Evolutionary conservation across 2,329 filamentous ascomycete species (phyloP), one percentile per base, ranked within the genome.

Genomic region (Sarocladium kiliense): DNA sequence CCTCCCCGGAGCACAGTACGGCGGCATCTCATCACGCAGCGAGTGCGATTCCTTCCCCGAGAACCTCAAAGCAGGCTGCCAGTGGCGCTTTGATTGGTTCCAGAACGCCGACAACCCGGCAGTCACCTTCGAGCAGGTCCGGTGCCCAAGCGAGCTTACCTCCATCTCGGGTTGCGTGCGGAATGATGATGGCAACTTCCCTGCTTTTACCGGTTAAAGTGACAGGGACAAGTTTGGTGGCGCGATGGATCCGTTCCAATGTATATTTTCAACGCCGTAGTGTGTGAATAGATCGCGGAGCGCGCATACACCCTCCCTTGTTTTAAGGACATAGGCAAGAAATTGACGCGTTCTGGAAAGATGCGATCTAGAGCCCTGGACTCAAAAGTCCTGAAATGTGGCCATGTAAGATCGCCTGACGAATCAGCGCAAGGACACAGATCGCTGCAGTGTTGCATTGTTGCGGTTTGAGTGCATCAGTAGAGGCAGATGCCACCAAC

Each of bases 41-140:
- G 74, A 79, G 30, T 86, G 82, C 68, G 70, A 74, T 57, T 63
- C 66, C 53, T 79, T 83, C 68, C 82, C 82, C 0, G 68, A 64
- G 36, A 69, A 73, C 36, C 72, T 86, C 53, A 77, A 81, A 71
- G 71, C 68, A 10, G 82, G 82, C 9, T 86, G 82, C 69, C 71
- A 77, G 65, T 86, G 82, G 79, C 79, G 82, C 58, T 86, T 85
- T 63, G 79, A 85, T 71, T 86, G 81, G 81, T 84, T 85, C 68
- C 63, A 73, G 59, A 77, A 77, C 58, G 75, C 80, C 50, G 78
- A 84, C 64, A 85, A 84, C 68, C 81, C 81, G 6, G 63, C 62
- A 26, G 77, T 85, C 54, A 71, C 68, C 54, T 85, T 81, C 68
- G 69, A 74, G 66, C 74, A 80, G 66, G 80, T 86, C 12, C 71